Conservation (phyloP, 2,329 filamentous ascomycete genomes). For the Fusarium continuum region DNA sequence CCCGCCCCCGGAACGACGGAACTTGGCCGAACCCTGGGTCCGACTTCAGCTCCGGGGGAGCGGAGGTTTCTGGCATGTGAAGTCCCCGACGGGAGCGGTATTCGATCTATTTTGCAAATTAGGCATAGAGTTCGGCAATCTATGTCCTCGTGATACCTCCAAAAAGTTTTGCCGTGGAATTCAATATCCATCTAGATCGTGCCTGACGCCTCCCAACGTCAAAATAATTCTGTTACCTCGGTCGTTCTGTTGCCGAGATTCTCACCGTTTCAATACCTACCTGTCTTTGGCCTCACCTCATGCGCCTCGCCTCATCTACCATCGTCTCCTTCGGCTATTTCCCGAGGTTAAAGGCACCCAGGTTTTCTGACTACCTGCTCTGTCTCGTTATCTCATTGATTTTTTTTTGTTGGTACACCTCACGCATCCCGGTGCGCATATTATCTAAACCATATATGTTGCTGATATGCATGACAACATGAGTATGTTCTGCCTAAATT, state of each 20-base stretch:
- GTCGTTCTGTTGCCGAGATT: constrained; percentile 27
- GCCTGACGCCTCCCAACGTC: neutral
- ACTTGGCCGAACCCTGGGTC: constrained; percentile 39
- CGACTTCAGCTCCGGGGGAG: constrained; percentile 40
- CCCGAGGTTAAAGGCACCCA: constrained; percentile 22
- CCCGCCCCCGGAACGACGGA: constrained; percentile 36
- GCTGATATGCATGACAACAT: too few relatives aligned
- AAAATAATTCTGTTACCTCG: constrained; percentile 28
- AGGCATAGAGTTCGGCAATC: neutral
- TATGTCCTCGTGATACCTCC: constrained; percentile 11
- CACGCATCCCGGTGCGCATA: neutral
- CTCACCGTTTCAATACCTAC: neutral
- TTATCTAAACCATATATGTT: too few relatives aligned
- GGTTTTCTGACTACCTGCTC: neutral
- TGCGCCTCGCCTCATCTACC: constrained; percentile 14
- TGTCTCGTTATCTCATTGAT: neutral
- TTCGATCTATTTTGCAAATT: neutral
- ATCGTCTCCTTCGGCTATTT: constrained; percentile 25
- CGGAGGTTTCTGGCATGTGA: constrained; percentile 48
- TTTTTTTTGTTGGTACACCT: neutral
- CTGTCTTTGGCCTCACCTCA: constrained; percentile 16
- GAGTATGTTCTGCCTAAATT: neutral
- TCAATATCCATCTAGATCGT: constrained; percentile 10
- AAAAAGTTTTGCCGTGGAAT: constrained; percentile 1
- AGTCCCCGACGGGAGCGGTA: neutral